Conservation (phyloP, 2,329 filamentous ascomycete species). For the Dactylellina parvicollis region DNA sequence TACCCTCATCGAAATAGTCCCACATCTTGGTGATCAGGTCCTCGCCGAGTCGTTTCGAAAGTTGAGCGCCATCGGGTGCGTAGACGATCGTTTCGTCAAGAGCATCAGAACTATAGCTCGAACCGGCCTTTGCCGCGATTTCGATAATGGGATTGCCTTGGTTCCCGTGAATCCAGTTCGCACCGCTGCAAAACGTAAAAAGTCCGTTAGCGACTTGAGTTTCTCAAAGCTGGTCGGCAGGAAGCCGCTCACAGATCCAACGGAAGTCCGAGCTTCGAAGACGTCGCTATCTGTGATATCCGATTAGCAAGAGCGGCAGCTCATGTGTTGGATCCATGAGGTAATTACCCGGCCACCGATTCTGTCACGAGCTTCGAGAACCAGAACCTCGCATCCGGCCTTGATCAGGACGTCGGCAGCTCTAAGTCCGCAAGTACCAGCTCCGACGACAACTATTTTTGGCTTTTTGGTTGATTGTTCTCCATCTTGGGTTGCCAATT, state of each 20-base stretch:
- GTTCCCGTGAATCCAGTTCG: constrained; percentile 84
- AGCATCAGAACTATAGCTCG: constrained; percentile 55
- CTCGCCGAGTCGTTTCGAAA: constrained; percentile 65
- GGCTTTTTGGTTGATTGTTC: constrained; percentile 60
- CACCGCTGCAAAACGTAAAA: constrained; percentile 65
- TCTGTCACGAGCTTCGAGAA: constrained; percentile 74
- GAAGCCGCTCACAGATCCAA: background rate
- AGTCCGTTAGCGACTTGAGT: background rate
- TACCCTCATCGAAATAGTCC: constrained; percentile 74
- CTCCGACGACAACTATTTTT: constrained; percentile 75
- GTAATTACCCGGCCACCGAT: constrained; percentile 71
- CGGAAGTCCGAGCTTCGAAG: constrained; percentile 44
- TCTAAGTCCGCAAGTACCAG: constrained; percentile 75
- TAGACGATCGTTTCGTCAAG: constrained; percentile 66
- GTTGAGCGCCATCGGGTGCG: constrained; percentile 67
- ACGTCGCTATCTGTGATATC: constrained; percentile 62
- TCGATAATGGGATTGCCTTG: constrained; percentile 75
- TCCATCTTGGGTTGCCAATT: constrained; percentile 2
- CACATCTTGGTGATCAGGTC: constrained; percentile 69
- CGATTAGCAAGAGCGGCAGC: constrained; percentile 54
- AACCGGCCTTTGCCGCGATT: constrained; percentile 71
- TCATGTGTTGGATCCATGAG: constrained; percentile 34
- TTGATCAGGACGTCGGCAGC: constrained; percentile 74
- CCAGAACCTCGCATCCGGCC: constrained; percentile 73
- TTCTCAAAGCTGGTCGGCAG: no score